Conservation (phyloP, 192 early-diverging fungal genomes). For the Coemansia sp. region DNA sequence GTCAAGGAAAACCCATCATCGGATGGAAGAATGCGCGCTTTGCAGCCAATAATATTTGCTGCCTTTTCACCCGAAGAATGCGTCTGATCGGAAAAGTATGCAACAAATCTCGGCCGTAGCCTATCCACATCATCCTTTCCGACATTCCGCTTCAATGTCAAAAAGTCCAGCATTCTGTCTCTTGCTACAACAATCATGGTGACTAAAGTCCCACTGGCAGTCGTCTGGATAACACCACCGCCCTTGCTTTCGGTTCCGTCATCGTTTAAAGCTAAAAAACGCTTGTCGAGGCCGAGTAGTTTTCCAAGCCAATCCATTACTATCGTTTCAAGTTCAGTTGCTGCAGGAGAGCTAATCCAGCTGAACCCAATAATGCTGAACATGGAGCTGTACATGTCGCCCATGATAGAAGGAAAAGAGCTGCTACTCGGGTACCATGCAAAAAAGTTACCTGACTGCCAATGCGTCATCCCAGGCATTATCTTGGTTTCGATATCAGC, state of each 20-base stretch:
- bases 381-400: constrained; percentile 66
- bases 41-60: constrained; percentile 39
- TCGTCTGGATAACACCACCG: constrained; percentile 65
- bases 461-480: constrained; percentile 69
- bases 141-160: too few relatives aligned
- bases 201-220: constrained; percentile 60
- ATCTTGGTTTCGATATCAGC: constrained; percentile 58
- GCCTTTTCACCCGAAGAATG: constrained; percentile 35
- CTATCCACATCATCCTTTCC: constrained; percentile 9
- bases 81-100: constrained; percentile 64
- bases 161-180: too few relatives aligned
- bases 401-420: constrained; percentile 59
- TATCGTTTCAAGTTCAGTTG: constrained; percentile 64
- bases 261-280: constrained; percentile 50
- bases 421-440: constrained; percentile 58
- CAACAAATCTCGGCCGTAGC: constrained; percentile 47
- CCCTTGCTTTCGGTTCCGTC: constrained; percentile 54
- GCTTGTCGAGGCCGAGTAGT: constrained; percentile 58
- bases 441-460: constrained; percentile 67
- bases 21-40: constrained; percentile 33
- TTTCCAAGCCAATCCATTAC: constrained; percentile 66
- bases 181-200: constrained; percentile 54
- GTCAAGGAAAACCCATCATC: constrained; percentile 41
- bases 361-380: constrained; percentile 55
- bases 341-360: constrained; percentile 58